Percentiles rank a stretch among this genome's conserved stretches.
phyloP scores from a whole-genome alignment of 305 asterid genomes.

The Rubia balearica region DNA sequence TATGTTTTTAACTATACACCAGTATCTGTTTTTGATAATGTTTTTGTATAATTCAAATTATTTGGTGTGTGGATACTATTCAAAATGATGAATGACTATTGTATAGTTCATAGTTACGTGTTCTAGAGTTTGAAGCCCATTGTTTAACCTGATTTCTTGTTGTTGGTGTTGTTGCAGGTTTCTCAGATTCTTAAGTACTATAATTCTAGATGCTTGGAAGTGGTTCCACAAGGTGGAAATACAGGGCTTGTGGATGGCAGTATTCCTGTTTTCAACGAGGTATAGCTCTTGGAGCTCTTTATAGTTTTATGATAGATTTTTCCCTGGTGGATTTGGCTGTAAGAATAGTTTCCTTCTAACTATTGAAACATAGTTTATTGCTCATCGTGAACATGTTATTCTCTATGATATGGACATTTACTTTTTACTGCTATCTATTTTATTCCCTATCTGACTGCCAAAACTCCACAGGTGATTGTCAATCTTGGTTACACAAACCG shows the following conservation, averaged over 20 bases:
- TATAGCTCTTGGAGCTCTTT: slow-evolving; percentile 21
- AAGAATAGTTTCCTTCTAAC: slow-evolving; percentile 1
- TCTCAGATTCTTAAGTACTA: slow-evolving; percentile 88
- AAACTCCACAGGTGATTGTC: slow-evolving; percentile 66
- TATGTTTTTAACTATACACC: not conserved
- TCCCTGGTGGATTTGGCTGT: not conserved
- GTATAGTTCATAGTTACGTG: not conserved
- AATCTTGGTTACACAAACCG: slow-evolving; percentile 68
- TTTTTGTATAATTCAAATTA: not conserved
- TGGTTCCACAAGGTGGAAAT: slow-evolving; percentile 99
- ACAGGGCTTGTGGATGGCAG: slow-evolving; percentile 99
- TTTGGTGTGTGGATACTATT: not conserved
- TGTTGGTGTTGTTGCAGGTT: slow-evolving; percentile 38
- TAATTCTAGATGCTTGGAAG: slow-evolving; percentile 77
- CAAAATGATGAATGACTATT: not conserved
- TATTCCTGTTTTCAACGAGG: slow-evolving; percentile 95
- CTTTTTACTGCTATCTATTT: slow-evolving; percentile 8
- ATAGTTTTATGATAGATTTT: not conserved
- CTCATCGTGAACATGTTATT: too few species aligned
- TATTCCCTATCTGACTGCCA: slow-evolving; percentile 18
- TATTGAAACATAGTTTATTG: not conserved
- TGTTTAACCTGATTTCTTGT: not conserved
- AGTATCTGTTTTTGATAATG: not conserved
- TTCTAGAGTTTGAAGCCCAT: not conserved
- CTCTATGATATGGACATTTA: not conserved